Conservation (phyloP, 208 protist genomes). For the Balamuthia mandrillaris region DNA sequence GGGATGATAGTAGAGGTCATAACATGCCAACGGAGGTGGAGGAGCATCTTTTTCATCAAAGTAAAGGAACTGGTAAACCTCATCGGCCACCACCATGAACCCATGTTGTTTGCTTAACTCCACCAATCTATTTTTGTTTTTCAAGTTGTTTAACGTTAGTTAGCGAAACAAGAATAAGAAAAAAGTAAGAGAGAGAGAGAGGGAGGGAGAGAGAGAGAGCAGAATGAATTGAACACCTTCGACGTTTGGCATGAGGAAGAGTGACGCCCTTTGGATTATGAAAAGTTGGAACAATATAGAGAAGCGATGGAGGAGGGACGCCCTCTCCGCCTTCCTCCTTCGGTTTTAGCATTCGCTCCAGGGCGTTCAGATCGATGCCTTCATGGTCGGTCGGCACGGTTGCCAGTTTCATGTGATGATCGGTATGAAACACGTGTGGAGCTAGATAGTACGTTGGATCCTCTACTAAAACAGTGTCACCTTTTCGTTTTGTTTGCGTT, state of each 20-base stretch:
- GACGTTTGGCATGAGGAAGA: not conserved
- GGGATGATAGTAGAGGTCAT: not conserved
- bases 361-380: not conserved
- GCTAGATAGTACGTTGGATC: slow-evolving; percentile 28
- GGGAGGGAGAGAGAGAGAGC: too few relatives aligned
- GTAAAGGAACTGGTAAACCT: slow-evolving; percentile 38
- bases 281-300: slow-evolving; percentile 3
- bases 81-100: not conserved
- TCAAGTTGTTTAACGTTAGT: too few relatives aligned
- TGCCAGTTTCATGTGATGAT: not conserved
- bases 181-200: too few relatives aligned
- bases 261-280: slow-evolving; percentile 6
- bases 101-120: not conserved
- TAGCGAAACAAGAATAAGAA: too few relatives aligned
- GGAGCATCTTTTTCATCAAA: not conserved
- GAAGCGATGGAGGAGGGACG: not conserved
- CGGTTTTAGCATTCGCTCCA: not conserved
- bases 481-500: too few relatives aligned
- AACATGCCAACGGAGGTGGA: not conserved
- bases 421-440: not conserved
- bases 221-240: too few relatives aligned
- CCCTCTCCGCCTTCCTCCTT: not conserved
- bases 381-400: not conserved
- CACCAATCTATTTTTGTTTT: not conserved
- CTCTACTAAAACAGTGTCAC: slow-evolving; percentile 24